These are phyloP conservation scores for Nicotiana tomentosiformis DNA, from an alignment of 257 asterid genomes.

Conservation along the genomic window DNA sequence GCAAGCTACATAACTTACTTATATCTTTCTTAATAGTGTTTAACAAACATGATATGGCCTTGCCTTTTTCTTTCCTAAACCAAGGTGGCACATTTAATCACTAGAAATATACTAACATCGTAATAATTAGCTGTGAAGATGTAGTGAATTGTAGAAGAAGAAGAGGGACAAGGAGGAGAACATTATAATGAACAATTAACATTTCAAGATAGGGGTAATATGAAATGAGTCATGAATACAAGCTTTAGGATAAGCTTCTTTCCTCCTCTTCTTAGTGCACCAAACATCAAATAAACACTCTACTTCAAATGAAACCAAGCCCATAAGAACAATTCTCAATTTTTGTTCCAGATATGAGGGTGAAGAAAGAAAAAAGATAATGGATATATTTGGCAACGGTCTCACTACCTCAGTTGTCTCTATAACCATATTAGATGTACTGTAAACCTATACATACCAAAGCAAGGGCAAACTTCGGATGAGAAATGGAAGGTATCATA, in stretches of 20 bases:
- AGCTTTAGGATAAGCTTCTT: neutral
- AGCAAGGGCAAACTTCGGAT: neutral
- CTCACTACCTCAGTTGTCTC: neutral
- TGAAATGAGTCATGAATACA: neutral
- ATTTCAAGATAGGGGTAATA: neutral
- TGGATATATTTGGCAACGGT: neutral
- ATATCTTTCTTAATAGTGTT: neutral
- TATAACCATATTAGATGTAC: neutral
- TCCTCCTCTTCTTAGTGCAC: constrained; percentile 2
- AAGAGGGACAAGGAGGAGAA: neutral
- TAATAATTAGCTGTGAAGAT: neutral
- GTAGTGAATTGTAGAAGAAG: neutral
- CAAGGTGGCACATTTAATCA: neutral
- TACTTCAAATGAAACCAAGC: neutral
- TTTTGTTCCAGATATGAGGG: neutral
- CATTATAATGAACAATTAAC: neutral
- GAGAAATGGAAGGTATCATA: neutral
- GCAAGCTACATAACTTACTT: neutral
- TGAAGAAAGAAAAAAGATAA: neutral
- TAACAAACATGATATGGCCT: neutral
- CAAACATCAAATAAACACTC: neutral
- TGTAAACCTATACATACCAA: neutral
- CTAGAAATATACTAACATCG: neutral
- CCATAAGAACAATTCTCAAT: neutral
- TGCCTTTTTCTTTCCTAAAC: neutral